Base-by-base conservation (phyloP, 169 alveolate species). In the Babesia microti region DNA sequence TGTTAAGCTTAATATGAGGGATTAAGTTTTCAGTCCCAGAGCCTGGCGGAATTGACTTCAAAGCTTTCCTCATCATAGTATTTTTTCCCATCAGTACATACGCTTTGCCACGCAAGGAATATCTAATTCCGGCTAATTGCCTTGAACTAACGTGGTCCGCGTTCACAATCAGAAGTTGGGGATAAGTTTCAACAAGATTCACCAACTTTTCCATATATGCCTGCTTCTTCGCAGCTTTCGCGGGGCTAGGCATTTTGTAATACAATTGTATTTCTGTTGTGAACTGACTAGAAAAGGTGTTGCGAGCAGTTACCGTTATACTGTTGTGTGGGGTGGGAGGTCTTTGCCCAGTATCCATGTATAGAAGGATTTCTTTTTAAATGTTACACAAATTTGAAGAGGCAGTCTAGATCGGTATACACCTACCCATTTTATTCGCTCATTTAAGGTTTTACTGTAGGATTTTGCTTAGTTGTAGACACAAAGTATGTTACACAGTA, bases 101-200 rank as follows among this genome's bases (percentile, higher is more conserved):
- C 36, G 93, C 96, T 65, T 74, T 68, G 50, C 93, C 94, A 33
- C 97, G 78, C 41, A 92, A 76, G 19, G 93, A 87, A 48, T 80
- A 73, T 55, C 98, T 89, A 45, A 94, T 89, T 48, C 72, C 69
- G 30, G 95, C 94, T 88, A 93, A 79, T 80, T 90, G 96, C 59
- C 79, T 70, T 28, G 97, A 87, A 57, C 98, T 96, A 12, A 94
- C 98, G 72, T 94, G 91, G 70, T 93, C 97, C 11, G 86, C 92
- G 47, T 80, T 83, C 18, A 91, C 97, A 21, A 93, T 76, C 49
- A 89, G 68, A 14, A 89, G 71, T 54, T 83, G 68, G 26, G 92
- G 81, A 75, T 85, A 83, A 45, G 84, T 81, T 43, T 78, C 84
- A 52, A 82, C 72, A 45, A 81, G 70, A 36, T 79, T 68, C 41